A percentile compares a stretch with the other conserved stretches of the same genome.
phyloP scores from a whole-genome alignment of 164 flowering plant genomes.

The Sedum album region DNA sequence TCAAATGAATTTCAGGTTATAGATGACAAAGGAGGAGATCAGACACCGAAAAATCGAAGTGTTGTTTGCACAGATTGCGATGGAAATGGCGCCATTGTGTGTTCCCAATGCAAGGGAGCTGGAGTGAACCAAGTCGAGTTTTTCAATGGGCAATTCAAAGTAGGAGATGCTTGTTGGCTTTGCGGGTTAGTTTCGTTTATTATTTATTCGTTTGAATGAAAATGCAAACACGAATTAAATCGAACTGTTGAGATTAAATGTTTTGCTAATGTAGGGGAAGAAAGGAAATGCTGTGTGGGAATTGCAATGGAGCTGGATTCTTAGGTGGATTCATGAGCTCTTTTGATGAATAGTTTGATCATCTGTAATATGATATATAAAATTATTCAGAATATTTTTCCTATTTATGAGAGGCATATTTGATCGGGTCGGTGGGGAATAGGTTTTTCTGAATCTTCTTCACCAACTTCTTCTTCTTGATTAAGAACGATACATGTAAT shows the following conservation, averaged over 20 bases:
- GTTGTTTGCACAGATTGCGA: slow-evolving; percentile 72
- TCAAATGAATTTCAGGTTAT: not conserved
- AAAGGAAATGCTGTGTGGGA: slow-evolving; percentile 69
- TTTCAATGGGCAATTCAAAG: slow-evolving; percentile 85
- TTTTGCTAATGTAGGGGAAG: slow-evolving; percentile 50
- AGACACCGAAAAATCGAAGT: slow-evolving; percentile 20
- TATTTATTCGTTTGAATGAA: not conserved
- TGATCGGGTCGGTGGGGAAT: no score
- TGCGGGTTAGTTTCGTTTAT: slow-evolving; percentile 52
- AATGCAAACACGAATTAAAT: not conserved
- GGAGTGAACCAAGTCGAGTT: slow-evolving; percentile 80
- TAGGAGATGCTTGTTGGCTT: slow-evolving; percentile 86
- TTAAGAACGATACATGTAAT: no score
- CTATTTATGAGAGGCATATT: no score
- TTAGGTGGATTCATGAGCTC: slow-evolving; percentile 86
- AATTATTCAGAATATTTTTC: no score
- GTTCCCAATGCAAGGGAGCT: slow-evolving; percentile 70
- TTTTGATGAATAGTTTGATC: slow-evolving; percentile 29
- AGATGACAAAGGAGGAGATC: not conserved
- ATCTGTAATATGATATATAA: no score
- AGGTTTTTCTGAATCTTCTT: no score
- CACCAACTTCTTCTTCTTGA: no score
- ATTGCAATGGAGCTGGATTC: slow-evolving; percentile 90
- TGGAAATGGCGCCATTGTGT: slow-evolving; percentile 67
- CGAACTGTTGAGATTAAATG: not conserved